phyloP scores from a whole-genome alignment of 345 rosid species.

The Brassica nigra region DNA sequence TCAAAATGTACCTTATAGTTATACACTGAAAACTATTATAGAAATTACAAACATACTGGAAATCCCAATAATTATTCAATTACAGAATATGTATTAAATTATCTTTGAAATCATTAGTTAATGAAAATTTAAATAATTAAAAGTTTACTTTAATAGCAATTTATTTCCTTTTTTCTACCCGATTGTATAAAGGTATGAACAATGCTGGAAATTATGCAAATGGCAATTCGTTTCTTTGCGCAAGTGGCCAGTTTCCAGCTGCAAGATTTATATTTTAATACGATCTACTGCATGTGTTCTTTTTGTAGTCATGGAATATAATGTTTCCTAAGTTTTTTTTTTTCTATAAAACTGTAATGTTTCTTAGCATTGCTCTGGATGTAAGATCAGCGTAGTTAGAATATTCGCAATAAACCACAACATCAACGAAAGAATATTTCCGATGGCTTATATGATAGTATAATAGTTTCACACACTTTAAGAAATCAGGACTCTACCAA shows the following conservation, averaged over 20 bases:
- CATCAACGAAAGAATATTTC: neutral
- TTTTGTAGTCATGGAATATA: neutral
- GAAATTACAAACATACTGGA: neutral
- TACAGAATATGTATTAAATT: neutral
- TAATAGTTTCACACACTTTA: neutral
- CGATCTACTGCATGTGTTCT: neutral
- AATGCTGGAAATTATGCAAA: neutral
- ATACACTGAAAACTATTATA: neutral
- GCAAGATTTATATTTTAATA: neutral
- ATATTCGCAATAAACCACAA: neutral
- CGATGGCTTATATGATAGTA: no score
- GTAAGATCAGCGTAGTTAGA: neutral
- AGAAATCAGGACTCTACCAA: neutral
- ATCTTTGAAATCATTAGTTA: neutral
- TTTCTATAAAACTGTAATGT: neutral
- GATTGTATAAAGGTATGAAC: neutral
- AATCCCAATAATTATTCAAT: neutral
- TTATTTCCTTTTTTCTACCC: neutral
- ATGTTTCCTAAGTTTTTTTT: neutral
- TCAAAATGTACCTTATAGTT: neutral
- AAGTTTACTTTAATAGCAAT: neutral
- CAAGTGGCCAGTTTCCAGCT: neutral
- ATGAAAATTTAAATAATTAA: no score
- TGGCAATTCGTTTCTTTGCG: neutral
- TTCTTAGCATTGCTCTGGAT: neutral